Percentiles rank a stretch among this genome's conserved stretches.
Conservation (phyloP, 306 rosid genomes). For the Mimosa pudica region DNA sequence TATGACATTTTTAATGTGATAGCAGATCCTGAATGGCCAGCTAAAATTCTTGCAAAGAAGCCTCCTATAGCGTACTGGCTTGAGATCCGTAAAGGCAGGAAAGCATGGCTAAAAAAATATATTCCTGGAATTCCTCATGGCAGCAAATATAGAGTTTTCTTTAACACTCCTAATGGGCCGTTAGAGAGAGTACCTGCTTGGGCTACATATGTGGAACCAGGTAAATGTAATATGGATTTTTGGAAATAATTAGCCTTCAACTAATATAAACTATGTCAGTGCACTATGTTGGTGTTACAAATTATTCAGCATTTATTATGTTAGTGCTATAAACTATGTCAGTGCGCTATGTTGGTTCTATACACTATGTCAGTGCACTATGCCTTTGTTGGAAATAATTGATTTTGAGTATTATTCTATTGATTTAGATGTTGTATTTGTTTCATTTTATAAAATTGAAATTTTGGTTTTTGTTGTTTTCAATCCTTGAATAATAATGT, state of each 20-base stretch:
- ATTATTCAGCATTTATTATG: not conserved
- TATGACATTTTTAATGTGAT: conserved; percentile 75
- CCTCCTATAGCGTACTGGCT: conserved; percentile 89
- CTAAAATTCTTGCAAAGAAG: conserved; percentile 58
- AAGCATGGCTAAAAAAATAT: conserved; percentile 91
- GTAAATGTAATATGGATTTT: conserved; percentile 44
- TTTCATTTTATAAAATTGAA: not conserved
- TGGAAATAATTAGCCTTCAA: conserved; percentile 29
- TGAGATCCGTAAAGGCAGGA: conserved; percentile 95
- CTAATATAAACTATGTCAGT: conserved; percentile 19
- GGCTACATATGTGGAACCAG: conserved; percentile 98
- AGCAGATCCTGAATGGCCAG: conserved; percentile 66
- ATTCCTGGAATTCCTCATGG: conserved; percentile 86
- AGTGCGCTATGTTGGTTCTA: not conserved
- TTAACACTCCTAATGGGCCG: conserved; percentile 90
- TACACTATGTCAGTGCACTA: not conserved
- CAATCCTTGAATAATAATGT: not conserved
- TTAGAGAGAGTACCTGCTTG: conserved; percentile 97
- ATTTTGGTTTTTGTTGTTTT: not conserved
- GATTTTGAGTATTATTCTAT: not conserved
- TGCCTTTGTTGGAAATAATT: conserved; percentile 4
- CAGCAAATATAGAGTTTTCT: conserved; percentile 92
- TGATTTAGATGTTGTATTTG: not conserved
- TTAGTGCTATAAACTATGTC: not conserved
- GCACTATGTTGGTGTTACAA: not conserved